These are phyloP conservation scores for Dendrobium officinale DNA, from an alignment of 106 monocot species.

Conservation along the genomic window DNA sequence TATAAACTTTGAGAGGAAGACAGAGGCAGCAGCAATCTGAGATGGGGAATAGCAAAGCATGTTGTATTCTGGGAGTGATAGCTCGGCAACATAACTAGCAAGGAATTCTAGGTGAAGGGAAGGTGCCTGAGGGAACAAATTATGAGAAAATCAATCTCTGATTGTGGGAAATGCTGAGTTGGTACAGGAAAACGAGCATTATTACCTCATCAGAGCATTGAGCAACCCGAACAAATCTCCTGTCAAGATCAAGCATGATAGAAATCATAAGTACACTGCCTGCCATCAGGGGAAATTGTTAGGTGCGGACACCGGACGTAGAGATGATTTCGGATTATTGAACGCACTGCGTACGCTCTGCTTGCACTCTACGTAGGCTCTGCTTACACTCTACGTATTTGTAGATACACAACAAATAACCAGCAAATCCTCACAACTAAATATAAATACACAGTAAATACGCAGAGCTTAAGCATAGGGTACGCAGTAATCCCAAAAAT, in stretches of 20 bases:
- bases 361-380: too few relatives aligned
- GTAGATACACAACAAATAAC: too few relatives aligned
- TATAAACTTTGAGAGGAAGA: slow-evolving; percentile 75
- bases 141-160: background rate
- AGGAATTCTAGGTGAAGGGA: slow-evolving; percentile 64
- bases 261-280: background rate
- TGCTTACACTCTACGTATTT: too few relatives aligned
- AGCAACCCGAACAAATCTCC: slow-evolving; percentile 77
- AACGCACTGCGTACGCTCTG: too few relatives aligned
- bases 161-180: background rate
- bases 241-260: slow-evolving; percentile 9
- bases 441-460: too few relatives aligned
- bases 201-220: slow-evolving; percentile 60
- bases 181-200: background rate
- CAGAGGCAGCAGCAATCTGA: slow-evolving; percentile 60
- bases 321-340: too few relatives aligned
- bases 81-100: slow-evolving; percentile 70
- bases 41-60: slow-evolving; percentile 60
- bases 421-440: too few relatives aligned
- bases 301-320: too few relatives aligned
- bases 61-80: slow-evolving; percentile 72
- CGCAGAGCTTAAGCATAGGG: too few relatives aligned
- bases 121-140: slow-evolving; percentile 23
- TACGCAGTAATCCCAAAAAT: too few relatives aligned
- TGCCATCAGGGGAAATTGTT: too few relatives aligned